Conservation (phyloP, 495 filamentous ascomycete species). For the Trypethelium eluteriae region DNA sequence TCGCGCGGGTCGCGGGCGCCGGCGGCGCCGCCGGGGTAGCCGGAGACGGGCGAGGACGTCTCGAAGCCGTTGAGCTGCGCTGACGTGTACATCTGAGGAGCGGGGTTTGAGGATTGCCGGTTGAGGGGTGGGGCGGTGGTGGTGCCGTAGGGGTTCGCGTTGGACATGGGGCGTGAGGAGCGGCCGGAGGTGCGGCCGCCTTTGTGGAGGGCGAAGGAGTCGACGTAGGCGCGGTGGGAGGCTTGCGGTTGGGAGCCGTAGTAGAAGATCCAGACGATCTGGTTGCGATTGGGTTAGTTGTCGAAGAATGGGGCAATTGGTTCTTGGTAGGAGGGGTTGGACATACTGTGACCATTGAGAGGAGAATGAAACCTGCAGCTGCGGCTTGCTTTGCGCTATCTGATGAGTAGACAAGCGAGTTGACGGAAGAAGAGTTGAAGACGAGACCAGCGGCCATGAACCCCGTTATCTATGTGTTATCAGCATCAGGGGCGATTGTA, state of each 20-base stretch:
- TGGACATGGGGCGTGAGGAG: slow-evolving; percentile 60
- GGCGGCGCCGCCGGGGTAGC: slow-evolving; percentile 56
- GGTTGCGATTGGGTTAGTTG: neutral
- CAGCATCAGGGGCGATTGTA: slow-evolving; percentile 23
- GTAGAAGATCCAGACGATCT: slow-evolving; percentile 99
- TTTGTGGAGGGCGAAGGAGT: slow-evolving; percentile 92
- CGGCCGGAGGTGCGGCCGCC: slow-evolving; percentile 53
- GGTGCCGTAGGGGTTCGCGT: slow-evolving; percentile 49
- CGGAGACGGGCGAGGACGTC: slow-evolving; percentile 85
- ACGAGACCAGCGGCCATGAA: slow-evolving; percentile 77
- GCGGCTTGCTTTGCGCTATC: slow-evolving; percentile 71
- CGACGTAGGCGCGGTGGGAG: slow-evolving; percentile 81
- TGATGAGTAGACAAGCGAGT: slow-evolving; percentile 66
- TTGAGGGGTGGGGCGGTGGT: slow-evolving; percentile 48
- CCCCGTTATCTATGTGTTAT: slow-evolving; percentile 59
- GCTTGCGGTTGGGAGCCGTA: slow-evolving; percentile 89
- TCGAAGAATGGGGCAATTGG: slow-evolving; percentile 9
- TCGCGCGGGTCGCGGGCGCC: slow-evolving; percentile 37
- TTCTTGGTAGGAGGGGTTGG: neutral
- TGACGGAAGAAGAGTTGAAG: slow-evolving; percentile 73
- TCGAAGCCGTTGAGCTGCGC: slow-evolving; percentile 92
- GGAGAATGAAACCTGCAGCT: slow-evolving; percentile 87
- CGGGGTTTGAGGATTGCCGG: slow-evolving; percentile 48
- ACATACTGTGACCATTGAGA: slow-evolving; percentile 87
- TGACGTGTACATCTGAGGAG: slow-evolving; percentile 95